Evolutionary conservation across 768 basidiomycete genomes (phyloP), one percentile per base, ranked within the genome.

Genomic region (Boletus sp.): DNA sequence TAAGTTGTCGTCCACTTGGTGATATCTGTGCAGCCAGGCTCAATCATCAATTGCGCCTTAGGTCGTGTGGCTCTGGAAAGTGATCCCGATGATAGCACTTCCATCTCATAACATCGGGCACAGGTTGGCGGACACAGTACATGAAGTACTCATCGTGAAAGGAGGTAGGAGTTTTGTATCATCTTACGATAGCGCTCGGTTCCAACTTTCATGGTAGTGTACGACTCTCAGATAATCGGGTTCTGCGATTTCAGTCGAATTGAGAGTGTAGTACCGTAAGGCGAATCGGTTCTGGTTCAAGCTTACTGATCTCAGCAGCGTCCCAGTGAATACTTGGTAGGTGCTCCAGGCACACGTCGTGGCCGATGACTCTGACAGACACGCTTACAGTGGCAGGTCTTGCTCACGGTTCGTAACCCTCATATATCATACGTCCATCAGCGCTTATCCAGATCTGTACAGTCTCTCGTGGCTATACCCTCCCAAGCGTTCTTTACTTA

Each of bases 311-410:
- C 12, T 32, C 42, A 18, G 18, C 29, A 1, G 15, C n/a, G 24
- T 6, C 5, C 5, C 42, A 62, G 47, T 28, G 56, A 55, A 47
- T 61, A 33, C 20, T 12, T 63, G 39, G 62, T 55, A 17, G 10
- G 53, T 47, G 17, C 5, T 33, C 33, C 9, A 28, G 28, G n/a
- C 8, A 46, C 12, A 11, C 4, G 30, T 29, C 35, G 12, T 47
- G 18, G 6, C 10, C 20, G 17, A 20, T 10, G 42, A 20, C 9
- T 47, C 10, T 5, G 8, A 24, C 24, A 24, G 24, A 35, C 33
- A 35, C 33, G 5, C 33, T 35, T 51, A 55, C 24, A 24, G 24
- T 24, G 24, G 24, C 24, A 24, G 24, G 48, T 24, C 24, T 24
- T 24, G 24, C 24, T 24, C 24, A 24, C 24, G 24, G 24, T 24